These are phyloP conservation scores for Ganoderma meredithae DNA, from an alignment of 1,284 basidiomycete genomes.

Conservation along the genomic window DNA sequence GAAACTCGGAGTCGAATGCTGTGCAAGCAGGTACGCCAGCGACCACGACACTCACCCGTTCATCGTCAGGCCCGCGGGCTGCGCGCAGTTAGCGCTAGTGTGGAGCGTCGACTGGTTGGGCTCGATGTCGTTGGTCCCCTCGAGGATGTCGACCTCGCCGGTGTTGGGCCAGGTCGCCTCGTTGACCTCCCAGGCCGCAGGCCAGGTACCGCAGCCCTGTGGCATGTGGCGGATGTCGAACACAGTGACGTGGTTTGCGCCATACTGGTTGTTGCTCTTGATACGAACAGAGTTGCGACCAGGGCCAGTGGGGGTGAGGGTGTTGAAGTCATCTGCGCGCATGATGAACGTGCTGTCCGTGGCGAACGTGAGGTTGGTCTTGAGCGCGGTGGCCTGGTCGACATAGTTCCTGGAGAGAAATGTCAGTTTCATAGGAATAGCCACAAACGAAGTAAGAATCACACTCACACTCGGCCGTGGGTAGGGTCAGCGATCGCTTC, in stretches of 20 bases:
- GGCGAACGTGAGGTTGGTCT: constrained; percentile 44
- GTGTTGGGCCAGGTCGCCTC: constrained; percentile 43
- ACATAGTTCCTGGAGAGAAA: constrained; percentile 43
- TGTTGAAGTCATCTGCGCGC: constrained; percentile 59
- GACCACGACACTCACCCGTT: constrained; percentile 34
- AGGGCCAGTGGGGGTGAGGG: constrained; percentile 52
- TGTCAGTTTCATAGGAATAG: background rate
- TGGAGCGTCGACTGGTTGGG: constrained; percentile 63
- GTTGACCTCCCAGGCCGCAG: constrained; percentile 57
- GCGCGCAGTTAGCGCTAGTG: constrained; percentile 56
- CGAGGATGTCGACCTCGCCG: constrained; percentile 50
- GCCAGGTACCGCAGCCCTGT: constrained; percentile 73
- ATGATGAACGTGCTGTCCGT: constrained; percentile 45
- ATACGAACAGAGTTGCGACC: constrained; percentile 70
- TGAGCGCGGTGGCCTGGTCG: constrained; percentile 43
- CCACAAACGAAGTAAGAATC: background rate
- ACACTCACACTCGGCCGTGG: constrained; percentile 65
- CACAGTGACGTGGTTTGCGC: constrained; percentile 60
- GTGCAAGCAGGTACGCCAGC: constrained; percentile 22
- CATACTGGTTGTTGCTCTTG: constrained; percentile 57
- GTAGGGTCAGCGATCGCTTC: constrained; percentile 66
- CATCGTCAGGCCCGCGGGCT: constrained; percentile 31
- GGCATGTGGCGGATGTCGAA: constrained; percentile 65
- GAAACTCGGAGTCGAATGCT: background rate
- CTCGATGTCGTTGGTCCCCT: constrained; percentile 59